A percentile compares a stretch with the other conserved stretches of the same genome.
phyloP scores from a whole-genome alignment of 768 basidiomycete species.

The Suillus discolor region DNA sequence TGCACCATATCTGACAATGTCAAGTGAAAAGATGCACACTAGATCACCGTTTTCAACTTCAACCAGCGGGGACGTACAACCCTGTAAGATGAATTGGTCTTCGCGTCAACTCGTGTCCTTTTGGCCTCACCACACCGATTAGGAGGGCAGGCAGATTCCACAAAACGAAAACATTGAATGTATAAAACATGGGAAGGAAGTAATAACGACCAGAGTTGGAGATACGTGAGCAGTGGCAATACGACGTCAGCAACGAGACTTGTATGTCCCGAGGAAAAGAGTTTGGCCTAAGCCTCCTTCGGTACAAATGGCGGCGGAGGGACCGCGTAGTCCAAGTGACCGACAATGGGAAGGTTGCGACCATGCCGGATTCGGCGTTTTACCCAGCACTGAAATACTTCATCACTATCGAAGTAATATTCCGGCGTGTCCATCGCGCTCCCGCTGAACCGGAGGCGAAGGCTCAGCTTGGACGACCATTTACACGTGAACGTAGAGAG shows the following conservation, averaged over 20 bases:
- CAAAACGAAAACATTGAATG: background rate
- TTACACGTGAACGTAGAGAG: constrained; percentile 34
- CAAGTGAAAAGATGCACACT: background rate
- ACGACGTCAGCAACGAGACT: background rate
- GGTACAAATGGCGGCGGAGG: no score
- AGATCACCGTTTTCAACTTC: background rate
- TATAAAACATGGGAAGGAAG: background rate
- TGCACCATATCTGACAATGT: background rate
- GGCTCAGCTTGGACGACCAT: constrained; percentile 39
- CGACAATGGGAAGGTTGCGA: constrained; percentile 38
- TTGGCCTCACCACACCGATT: background rate
- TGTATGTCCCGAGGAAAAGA: background rate
- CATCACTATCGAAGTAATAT: constrained; percentile 34
- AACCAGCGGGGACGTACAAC: background rate
- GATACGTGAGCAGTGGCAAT: background rate
- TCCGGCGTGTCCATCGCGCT: constrained; percentile 30
- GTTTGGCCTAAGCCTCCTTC: background rate
- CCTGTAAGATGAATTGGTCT: background rate
- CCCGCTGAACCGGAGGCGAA: constrained; percentile 36
- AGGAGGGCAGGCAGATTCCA: background rate
- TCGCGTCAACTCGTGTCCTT: background rate
- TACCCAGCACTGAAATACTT: constrained; percentile 37
- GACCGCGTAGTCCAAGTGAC: constrained; percentile 20
- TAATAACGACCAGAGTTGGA: background rate
- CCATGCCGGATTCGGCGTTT: constrained; percentile 34